Conservation (phyloP, 192 early-diverging fungal species). For the Umbelopsis isabellina region DNA sequence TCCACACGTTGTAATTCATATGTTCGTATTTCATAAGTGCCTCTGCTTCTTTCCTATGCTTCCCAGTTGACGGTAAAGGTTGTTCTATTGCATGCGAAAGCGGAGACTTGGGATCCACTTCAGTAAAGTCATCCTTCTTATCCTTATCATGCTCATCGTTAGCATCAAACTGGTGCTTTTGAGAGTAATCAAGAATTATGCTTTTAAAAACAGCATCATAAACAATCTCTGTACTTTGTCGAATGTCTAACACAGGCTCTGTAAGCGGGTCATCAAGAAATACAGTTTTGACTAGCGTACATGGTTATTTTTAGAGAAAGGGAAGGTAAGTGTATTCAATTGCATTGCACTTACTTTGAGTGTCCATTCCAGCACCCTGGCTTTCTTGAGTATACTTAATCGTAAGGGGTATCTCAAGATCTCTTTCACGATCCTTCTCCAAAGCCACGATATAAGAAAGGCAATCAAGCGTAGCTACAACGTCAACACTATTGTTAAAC, state of each 20-base stretch:
- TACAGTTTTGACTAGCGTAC: not conserved
- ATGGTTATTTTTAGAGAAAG: not conserved
- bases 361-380: not conserved
- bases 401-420: not conserved
- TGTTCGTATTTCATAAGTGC: not conserved
- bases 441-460: not conserved
- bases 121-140: not conserved
- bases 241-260: not conserved
- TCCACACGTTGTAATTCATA: constrained; percentile 27
- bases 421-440: constrained; percentile 8
- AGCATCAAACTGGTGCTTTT: not conserved
- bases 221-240: constrained; percentile 5
- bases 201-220: not conserved
- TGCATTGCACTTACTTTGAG: not conserved
- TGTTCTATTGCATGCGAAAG: no score
- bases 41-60: no score
- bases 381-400: not conserved
- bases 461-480: not conserved
- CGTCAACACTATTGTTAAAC: not conserved
- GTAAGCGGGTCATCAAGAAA: constrained; percentile 7
- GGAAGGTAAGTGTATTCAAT: not conserved
- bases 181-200: not conserved
- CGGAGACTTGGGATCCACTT: no score
- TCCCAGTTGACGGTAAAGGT: no score
- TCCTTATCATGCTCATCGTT: not conserved